These are phyloP conservation scores for Geranium incanum DNA, from an alignment of 441 rosid genomes.

Conservation along the genomic window DNA sequence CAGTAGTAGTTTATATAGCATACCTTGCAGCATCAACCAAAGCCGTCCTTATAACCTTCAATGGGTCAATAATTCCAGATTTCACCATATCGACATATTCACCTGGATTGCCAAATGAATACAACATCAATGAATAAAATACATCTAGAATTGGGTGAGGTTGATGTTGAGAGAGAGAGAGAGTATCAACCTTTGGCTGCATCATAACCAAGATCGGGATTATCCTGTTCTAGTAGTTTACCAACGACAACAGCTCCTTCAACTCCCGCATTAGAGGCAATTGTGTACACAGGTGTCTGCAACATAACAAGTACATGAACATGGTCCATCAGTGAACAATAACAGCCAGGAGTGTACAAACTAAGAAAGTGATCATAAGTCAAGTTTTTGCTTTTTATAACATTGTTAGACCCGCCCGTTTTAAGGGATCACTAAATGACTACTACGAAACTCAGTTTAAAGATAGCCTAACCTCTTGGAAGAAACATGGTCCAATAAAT, in stretches of 20 bases:
- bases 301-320: background rate
- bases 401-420: too few relatives aligned
- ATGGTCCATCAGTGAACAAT: too few relatives aligned
- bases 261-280: slow-evolving; percentile 73
- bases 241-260: slow-evolving; percentile 91
- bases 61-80: slow-evolving; percentile 82
- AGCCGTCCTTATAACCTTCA: slow-evolving; percentile 81
- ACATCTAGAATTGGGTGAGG: background rate
- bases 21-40: slow-evolving; percentile 82
- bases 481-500: too few relatives aligned
- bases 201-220: slow-evolving; percentile 72
- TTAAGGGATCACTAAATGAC: too few relatives aligned
- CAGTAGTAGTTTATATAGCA: background rate
- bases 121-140: background rate
- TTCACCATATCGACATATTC: slow-evolving; percentile 72
- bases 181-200: slow-evolving; percentile 64
- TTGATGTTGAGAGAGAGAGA: background rate
- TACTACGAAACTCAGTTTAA: too few relatives aligned
- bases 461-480: too few relatives aligned
- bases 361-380: too few relatives aligned
- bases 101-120: slow-evolving; percentile 35
- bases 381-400: background rate
- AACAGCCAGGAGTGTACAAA: too few relatives aligned
- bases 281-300: slow-evolving; percentile 57
- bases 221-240: slow-evolving; percentile 77